Evolutionary conservation across 2,329 filamentous ascomycete species (phyloP).

Genomic region (Nothomitra cinnamomea): DNA sequence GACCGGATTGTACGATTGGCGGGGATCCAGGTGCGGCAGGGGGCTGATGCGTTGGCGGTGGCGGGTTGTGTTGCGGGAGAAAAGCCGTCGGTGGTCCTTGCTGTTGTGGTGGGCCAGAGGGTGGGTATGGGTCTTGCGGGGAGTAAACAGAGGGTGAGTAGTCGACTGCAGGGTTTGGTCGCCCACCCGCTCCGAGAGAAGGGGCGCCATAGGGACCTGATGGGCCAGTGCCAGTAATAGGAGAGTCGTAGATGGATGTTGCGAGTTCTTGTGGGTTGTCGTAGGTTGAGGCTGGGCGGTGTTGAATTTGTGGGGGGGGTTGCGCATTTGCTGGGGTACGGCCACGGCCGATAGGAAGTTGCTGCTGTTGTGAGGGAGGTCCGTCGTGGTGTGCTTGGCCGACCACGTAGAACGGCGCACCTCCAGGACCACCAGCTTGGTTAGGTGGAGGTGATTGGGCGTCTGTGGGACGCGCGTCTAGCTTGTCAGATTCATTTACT

Average conservation of each 20-base stretch:
- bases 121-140: background rate
- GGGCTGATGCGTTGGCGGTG: background rate
- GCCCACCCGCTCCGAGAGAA: background rate
- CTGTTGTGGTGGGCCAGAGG: background rate
- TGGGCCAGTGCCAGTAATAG: constrained; percentile 35
- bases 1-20: background rate
- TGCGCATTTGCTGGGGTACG: constrained; percentile 19
- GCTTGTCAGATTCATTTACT: background rate
- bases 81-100: background rate
- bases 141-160: constrained; percentile 4
- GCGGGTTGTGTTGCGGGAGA: background rate
- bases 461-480: constrained; percentile 30
- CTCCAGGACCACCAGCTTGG: constrained; percentile 23
- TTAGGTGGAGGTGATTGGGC: constrained; percentile 35
- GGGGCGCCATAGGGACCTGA: constrained; percentile 16
- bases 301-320: constrained; percentile 20
- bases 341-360: background rate
- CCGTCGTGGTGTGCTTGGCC: constrained; percentile 27
- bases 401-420: constrained; percentile 48
- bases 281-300: constrained; percentile 50
- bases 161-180: background rate
- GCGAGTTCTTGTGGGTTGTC: constrained; percentile 61
- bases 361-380: constrained; percentile 7
- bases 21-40: background rate
- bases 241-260: constrained; percentile 62